Evolutionary conservation across 495 filamentous ascomycete species (phyloP).

Genomic region (Hypoxylon trugodes): DNA sequence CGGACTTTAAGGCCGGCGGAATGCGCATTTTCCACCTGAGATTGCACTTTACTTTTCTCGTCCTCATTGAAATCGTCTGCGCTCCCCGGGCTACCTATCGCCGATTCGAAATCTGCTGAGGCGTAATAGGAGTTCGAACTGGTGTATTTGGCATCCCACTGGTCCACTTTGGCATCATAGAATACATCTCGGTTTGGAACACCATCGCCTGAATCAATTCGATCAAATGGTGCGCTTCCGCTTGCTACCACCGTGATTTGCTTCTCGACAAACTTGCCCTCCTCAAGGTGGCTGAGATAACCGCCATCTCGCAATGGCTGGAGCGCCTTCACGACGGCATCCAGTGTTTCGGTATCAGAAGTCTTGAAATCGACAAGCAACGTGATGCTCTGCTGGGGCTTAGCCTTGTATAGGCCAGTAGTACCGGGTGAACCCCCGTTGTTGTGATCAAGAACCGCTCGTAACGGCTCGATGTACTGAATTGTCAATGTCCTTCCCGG

Average conservation of each 20-base stretch:
- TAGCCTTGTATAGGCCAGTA: conserved; percentile 62
- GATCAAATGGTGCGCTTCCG: conserved; percentile 72
- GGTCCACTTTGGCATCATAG: conserved; percentile 64
- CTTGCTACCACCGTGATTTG: conserved; percentile 77
- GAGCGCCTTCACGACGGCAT: conserved; percentile 63
- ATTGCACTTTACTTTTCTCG: conserved; percentile 65
- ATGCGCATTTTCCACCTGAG: conserved; percentile 69
- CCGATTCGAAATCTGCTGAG: conserved; percentile 53
- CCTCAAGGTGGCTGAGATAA: conserved; percentile 64
- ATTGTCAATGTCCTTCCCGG: conserved; percentile 37
- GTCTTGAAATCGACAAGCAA: conserved; percentile 76
- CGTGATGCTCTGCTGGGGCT: conserved; percentile 63
- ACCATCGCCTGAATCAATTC: conserved; percentile 49
- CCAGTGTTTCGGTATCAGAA: conserved; percentile 51
- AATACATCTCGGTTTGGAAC: conserved; percentile 64
- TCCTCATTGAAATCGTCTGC: conserved; percentile 47
- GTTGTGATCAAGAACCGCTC: conserved; percentile 44
- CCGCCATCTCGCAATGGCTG: conserved; percentile 65
- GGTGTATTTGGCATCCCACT: conserved; percentile 47
- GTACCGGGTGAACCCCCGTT: conserved; percentile 33
- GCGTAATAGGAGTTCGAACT: conserved; percentile 57
- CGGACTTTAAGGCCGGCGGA: conserved; percentile 70
- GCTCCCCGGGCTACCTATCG: conserved; percentile 42
- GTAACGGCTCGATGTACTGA: conserved; percentile 43
- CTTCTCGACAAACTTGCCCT: conserved; percentile 56